Percentiles rank a stretch among this genome's conserved stretches.
Evolutionary conservation across 2,329 filamentous ascomycete genomes (phyloP).

Genomic region (Phoma sp.): DNA sequence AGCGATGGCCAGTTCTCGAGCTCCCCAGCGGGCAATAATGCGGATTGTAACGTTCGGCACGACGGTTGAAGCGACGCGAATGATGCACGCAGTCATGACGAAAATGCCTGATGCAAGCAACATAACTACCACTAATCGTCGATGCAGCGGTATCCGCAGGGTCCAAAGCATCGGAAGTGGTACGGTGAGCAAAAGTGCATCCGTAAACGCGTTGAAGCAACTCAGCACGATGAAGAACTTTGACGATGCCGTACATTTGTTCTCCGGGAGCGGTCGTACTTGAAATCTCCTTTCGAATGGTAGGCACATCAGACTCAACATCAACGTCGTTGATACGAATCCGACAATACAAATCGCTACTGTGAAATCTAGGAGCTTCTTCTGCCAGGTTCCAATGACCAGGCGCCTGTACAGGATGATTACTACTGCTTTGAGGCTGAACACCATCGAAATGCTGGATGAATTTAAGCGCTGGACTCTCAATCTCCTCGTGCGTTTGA

Average conservation of each 20-base stretch:
- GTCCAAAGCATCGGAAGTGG: slow-evolving; percentile 19
- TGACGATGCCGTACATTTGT: slow-evolving; percentile 12
- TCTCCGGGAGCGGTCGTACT: slow-evolving; percentile 7
- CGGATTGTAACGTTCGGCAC: slow-evolving; percentile 16
- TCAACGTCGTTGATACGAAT: slow-evolving; percentile 12
- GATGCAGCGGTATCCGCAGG: slow-evolving; percentile 8
- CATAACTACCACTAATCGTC: slow-evolving; percentile 9
- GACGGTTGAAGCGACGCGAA: slow-evolving; percentile 13
- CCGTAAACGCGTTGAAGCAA: slow-evolving; percentile 14
- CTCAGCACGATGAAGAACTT: slow-evolving; percentile 15
- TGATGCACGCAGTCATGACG: slow-evolving; percentile 18
- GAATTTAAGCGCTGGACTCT: not conserved
- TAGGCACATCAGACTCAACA: slow-evolving; percentile 17
- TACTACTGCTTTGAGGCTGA: slow-evolving; percentile 21
- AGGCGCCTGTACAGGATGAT: slow-evolving; percentile 14
- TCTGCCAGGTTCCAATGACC: slow-evolving; percentile 14
- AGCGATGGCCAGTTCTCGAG: slow-evolving; percentile 15
- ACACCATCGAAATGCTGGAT: slow-evolving; percentile 9
- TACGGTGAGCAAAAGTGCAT: slow-evolving; percentile 11
- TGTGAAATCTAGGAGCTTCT: slow-evolving; percentile 14
- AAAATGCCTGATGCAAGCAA: slow-evolving; percentile 17
- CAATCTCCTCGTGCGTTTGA: not conserved
- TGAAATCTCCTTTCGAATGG: slow-evolving; percentile 6
- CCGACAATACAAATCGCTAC: slow-evolving; percentile 8
- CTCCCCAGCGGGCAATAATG: slow-evolving; percentile 16